Evolutionary conservation across 495 filamentous ascomycete species (phyloP).

Genomic region (Lasiosphaeria miniovina): DNA sequence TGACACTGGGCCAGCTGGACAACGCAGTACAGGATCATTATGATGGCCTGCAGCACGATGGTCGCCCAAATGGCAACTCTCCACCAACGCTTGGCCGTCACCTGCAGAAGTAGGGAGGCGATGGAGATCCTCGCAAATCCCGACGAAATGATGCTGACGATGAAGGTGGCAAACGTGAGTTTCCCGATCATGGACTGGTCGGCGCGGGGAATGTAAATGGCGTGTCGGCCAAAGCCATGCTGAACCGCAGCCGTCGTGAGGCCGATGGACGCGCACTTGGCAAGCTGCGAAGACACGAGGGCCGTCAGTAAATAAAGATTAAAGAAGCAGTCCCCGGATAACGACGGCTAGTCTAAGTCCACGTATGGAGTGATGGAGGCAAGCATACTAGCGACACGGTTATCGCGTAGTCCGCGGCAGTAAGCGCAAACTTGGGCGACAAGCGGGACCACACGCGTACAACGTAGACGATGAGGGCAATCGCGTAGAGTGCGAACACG

Average conservation of each 20-base stretch:
- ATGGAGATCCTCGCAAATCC: conserved; percentile 3
- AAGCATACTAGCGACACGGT: neutral
- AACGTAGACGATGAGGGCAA: conserved; percentile 3
- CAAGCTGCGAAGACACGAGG: neutral
- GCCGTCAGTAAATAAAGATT: neutral
- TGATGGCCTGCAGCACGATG: conserved; percentile 2
- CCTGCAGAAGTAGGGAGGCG: neutral
- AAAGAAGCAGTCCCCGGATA: neutral
- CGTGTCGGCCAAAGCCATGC: conserved; percentile 10
- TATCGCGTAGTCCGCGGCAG: conserved; percentile 4
- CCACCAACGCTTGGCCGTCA: neutral
- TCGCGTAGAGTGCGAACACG: conserved; percentile 1
- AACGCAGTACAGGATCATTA: conserved; percentile 3
- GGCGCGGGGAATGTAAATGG: neutral
- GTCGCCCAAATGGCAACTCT: conserved; percentile 4
- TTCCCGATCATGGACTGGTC: neutral
- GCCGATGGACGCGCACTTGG: neutral
- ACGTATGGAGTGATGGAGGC: neutral
- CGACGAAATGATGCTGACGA: conserved; percentile 4
- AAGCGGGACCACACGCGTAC: neutral
- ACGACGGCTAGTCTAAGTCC: neutral
- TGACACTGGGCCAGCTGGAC: conserved; percentile 6
- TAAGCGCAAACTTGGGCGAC: neutral
- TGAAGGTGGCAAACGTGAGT: neutral
- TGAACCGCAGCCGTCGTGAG: neutral